phyloP scores from a whole-genome alignment of 805 yeast genomes.

The Suhomyces pyralidae region DNA sequence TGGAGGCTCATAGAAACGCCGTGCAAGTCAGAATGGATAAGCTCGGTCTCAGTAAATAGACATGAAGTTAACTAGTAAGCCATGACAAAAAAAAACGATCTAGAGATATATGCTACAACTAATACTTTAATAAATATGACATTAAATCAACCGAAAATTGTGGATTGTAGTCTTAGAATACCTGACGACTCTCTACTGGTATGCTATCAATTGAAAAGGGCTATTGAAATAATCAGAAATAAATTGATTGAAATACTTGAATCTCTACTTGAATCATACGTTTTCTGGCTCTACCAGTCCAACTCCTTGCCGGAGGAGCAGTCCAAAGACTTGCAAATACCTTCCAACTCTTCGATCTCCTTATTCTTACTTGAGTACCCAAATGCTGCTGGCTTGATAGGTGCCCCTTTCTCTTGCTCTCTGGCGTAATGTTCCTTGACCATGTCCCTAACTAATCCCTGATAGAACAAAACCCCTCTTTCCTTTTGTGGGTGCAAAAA shows the following conservation, averaged over 20 bases:
- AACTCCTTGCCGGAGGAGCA: conserved; percentile 28
- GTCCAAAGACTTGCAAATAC: conserved; percentile 48
- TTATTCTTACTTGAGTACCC: conserved; percentile 38
- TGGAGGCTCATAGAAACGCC: conserved; percentile 96
- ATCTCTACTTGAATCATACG: no score
- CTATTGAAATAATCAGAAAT: no score
- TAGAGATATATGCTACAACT: no score
- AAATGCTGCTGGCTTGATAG: conserved; percentile 51
- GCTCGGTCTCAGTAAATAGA: conserved; percentile 46
- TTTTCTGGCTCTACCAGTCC: conserved; percentile 8
- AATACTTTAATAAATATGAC: no score
- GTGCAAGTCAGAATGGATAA: conserved; percentile 91
- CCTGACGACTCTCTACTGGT: no score
- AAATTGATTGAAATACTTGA: no score
- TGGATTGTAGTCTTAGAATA: no score
- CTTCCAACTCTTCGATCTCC: conserved; percentile 47
- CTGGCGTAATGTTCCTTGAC: conserved; percentile 50
- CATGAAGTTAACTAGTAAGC: neutral
- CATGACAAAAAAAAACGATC: no score
- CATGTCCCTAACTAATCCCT: conserved; percentile 53
- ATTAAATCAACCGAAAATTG: no score
- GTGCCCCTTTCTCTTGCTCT: conserved; percentile 45
- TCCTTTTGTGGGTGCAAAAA: conserved; percentile 59
- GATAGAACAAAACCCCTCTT: conserved; percentile 57
- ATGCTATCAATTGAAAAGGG: no score